Evolutionary conservation across 1,284 basidiomycete genomes (phyloP).

Genomic region (Ceratobasidium sp.): DNA sequence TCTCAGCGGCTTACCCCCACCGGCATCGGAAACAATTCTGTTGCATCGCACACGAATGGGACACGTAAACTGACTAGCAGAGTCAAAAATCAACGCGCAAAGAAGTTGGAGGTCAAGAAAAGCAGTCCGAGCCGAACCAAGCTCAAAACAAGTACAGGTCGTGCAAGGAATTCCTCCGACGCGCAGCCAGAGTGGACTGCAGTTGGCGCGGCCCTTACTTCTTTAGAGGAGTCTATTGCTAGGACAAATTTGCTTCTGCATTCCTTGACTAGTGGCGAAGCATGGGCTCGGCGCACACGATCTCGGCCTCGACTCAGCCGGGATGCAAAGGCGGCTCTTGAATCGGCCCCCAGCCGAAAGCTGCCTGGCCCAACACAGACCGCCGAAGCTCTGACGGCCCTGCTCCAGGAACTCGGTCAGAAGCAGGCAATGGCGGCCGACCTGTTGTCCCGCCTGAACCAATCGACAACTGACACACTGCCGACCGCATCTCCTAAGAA

Average conservation of each 20-base stretch:
- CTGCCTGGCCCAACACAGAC: background rate
- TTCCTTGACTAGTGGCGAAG: slow-evolving; percentile 29
- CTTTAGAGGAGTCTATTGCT: slow-evolving; percentile 34
- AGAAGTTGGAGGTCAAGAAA: slow-evolving; percentile 5
- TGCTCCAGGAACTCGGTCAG: slow-evolving; percentile 32
- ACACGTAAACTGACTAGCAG: slow-evolving; percentile 16
- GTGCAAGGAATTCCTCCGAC: background rate
- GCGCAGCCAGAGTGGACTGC: slow-evolving; percentile 38
- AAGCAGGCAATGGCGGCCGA: slow-evolving; percentile 29
- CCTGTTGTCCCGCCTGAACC: slow-evolving; percentile 22
- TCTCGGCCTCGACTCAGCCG: slow-evolving; percentile 3
- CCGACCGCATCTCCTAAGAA: background rate
- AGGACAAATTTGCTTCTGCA: slow-evolving; percentile 33
- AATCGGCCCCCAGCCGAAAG: background rate
- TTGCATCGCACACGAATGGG: background rate
- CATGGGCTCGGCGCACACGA: slow-evolving; percentile 37
- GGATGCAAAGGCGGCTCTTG: slow-evolving; percentile 15
- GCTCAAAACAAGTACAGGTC: background rate
- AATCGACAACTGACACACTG: background rate
- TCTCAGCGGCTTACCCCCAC: slow-evolving; percentile 10
- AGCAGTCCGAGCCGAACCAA: background rate
- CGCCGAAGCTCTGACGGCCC: slow-evolving; percentile 15
- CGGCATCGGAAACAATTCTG: background rate
- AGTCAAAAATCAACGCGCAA: slow-evolving; percentile 11
- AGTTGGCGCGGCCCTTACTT: slow-evolving; percentile 24